Base-by-base conservation (phyloP, 2,329 filamentous ascomycete species). In the Colletotrichum sidae region DNA sequence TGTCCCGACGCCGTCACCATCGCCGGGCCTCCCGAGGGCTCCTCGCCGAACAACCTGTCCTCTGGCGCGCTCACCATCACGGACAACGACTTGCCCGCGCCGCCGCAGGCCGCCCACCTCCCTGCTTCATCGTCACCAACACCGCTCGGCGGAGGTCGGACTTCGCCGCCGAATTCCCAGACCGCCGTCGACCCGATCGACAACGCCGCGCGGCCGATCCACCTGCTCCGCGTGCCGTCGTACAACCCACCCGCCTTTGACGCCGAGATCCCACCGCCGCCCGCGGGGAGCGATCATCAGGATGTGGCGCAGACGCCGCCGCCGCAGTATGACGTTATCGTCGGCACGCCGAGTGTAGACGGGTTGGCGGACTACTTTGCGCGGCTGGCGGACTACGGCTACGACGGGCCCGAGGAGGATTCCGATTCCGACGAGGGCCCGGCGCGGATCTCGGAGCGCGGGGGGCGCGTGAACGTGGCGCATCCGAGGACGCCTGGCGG, bases 191-290 rank as follows among this genome's bases (percentile, higher is more conserved):
- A 55, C 34, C 41, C 57, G 9, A 47, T 41, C 39, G 55, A 60
- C 42, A 54, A 44, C 2, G 78, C 84, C 8, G 81, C 86, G 41
- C 86, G 93, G 6, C 94, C 94, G 0, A 96, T 97, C 56, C 94
- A 97, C 75, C 84, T 97, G 2, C 79, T 97, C 38, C 89, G 94
- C 33, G 86, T 88, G 6, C 94, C 94, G 0, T 96, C 93, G 0
- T 97, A 94, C 79, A 94, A 94, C 65, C 94, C 94, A 2, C 94
- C 94, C 0, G 88, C 92, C 0, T 97, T 97, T 73, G 90, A 96
- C 67, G 93, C 93, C 6, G 91, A 96, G 57, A 85, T 89, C 6
- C 89, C 92, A 0, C 92, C 92, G 4, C 91, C 91, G 55, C 88
- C 90, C 12, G 59, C 56, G 25, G 25, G 25, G 25, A 2, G 3